These are phyloP conservation scores for Pseudocercospora fuligena DNA, from an alignment of 2,329 filamentous ascomycete genomes.

Conservation along the genomic window DNA sequence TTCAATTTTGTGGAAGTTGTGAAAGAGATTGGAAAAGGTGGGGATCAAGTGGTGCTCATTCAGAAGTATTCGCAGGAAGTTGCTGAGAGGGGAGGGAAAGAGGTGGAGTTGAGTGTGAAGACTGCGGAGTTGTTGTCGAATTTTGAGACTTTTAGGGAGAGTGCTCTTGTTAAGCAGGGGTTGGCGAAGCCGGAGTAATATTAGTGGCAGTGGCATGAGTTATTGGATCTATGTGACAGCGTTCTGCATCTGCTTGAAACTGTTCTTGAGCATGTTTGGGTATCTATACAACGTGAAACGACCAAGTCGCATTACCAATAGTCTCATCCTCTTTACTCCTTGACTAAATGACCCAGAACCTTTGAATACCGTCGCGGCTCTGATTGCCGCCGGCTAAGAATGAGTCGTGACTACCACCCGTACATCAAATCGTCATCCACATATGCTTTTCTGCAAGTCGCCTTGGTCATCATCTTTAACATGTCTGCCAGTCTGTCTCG, in stretches of 20 bases:
- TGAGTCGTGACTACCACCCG: not conserved
- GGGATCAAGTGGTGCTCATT: not conserved
- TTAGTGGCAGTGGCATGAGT: not conserved
- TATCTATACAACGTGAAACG: no score
- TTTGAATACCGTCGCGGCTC: not conserved
- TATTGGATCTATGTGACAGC: no score
- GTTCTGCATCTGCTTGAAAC: no score
- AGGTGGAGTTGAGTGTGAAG: constrained; percentile 1
- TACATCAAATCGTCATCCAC: not conserved
- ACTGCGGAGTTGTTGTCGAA: not conserved
- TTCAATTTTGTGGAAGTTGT: constrained; percentile 41
- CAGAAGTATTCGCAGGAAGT: not conserved
- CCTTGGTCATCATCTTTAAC: not conserved
- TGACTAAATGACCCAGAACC: no score
- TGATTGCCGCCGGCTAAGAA: not conserved
- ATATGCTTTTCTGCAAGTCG: not conserved
- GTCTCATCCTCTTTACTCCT: no score
- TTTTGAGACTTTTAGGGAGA: constrained; percentile 4
- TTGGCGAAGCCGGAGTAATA: constrained; percentile 2
- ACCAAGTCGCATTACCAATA: no score
- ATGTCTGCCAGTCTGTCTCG: not conserved
- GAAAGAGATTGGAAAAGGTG: constrained; percentile 9
- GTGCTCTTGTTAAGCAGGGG: not conserved
- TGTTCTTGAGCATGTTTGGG: no score
- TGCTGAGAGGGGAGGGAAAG: not conserved